These are phyloP conservation scores for Mycena galopus DNA, from an alignment of 768 basidiomycete species.

Conservation along the genomic window DNA sequence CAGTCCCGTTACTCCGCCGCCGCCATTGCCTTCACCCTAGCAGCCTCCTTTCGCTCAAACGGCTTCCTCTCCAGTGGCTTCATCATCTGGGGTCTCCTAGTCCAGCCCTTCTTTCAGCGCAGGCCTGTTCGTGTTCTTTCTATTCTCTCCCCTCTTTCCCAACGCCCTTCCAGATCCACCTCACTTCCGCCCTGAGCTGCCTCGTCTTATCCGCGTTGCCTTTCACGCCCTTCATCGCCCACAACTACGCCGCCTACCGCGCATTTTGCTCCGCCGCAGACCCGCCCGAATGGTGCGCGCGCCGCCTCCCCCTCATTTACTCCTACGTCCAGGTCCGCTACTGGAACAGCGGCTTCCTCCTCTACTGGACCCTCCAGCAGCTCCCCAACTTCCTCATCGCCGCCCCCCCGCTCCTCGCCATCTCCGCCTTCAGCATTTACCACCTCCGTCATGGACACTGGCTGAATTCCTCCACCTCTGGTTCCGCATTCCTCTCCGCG, in stretches of 20 bases:
- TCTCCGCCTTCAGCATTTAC: slow-evolving; percentile 57
- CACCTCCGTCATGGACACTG: slow-evolving; percentile 47
- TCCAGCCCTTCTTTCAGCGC: slow-evolving; percentile 62
- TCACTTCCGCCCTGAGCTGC: slow-evolving; percentile 50
- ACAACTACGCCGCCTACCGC: slow-evolving; percentile 77
- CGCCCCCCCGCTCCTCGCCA: slow-evolving; percentile 72
- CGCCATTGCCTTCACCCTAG: slow-evolving; percentile 71
- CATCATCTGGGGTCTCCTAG: slow-evolving; percentile 78
- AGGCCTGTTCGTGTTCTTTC: slow-evolving; percentile 46
- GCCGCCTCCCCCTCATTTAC: slow-evolving; percentile 78
- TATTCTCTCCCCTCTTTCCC: slow-evolving; percentile 12
- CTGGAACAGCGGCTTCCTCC: slow-evolving; percentile 89
- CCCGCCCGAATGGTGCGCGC: slow-evolving; percentile 71
- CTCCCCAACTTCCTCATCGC: slow-evolving; percentile 91
- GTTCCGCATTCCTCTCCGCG: slow-evolving; percentile 47
- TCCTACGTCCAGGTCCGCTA: slow-evolving; percentile 84
- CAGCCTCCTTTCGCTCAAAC: slow-evolving; percentile 81
- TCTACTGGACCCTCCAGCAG: slow-evolving; percentile 88
- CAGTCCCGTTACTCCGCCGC: slow-evolving; percentile 65
- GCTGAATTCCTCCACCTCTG: slow-evolving; percentile 21
- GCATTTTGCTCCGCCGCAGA: slow-evolving; percentile 68
- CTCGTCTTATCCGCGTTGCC: slow-evolving; percentile 60
- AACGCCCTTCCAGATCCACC: slow-evolving; percentile 49
- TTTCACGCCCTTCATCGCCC: slow-evolving; percentile 75
- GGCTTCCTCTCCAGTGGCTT: slow-evolving; percentile 84